Evolutionary conservation across 805 yeast species (phyloP).

Genomic region (Zygotorulaspora sp.): DNA sequence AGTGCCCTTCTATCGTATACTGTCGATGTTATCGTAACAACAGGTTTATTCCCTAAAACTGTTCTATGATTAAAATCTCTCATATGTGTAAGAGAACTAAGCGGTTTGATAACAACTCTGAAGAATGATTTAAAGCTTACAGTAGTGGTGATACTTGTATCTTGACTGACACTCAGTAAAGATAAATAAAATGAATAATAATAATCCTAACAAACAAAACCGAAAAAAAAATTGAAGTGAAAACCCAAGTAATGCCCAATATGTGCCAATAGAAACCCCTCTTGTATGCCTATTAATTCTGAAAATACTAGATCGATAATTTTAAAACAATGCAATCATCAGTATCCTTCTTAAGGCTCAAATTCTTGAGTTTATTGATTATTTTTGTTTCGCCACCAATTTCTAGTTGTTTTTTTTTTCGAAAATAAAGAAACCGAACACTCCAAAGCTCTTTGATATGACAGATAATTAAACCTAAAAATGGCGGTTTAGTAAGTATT

Average conservation of each 20-base stretch:
- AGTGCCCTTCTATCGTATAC: conserved; percentile 89
- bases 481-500: too few species aligned
- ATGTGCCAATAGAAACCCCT: not conserved
- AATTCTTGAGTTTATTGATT: not conserved
- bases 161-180: not conserved
- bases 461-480: too few species aligned
- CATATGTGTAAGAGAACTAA: conserved; percentile 42
- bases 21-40: conserved; percentile 84
- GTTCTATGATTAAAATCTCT: conserved; percentile 86
- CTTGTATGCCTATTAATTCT: not conserved
- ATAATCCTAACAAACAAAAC: not conserved
- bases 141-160: not conserved
- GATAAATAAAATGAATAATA: conserved; percentile 1
- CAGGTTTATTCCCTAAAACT: conserved; percentile 75
- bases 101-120: not conserved
- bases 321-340: not conserved
- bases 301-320: not conserved
- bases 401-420: not conserved
- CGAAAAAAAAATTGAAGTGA: conserved; percentile 1
- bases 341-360: not conserved
- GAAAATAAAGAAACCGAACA: not conserved
- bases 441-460: too few species aligned
- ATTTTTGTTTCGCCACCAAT: conserved; percentile 1
- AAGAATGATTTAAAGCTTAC: too few species aligned
- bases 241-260: not conserved